These are phyloP conservation scores for Pyrenochaeta sp. DNA, from an alignment of 2,329 filamentous ascomycete species.

Conservation along the genomic window DNA sequence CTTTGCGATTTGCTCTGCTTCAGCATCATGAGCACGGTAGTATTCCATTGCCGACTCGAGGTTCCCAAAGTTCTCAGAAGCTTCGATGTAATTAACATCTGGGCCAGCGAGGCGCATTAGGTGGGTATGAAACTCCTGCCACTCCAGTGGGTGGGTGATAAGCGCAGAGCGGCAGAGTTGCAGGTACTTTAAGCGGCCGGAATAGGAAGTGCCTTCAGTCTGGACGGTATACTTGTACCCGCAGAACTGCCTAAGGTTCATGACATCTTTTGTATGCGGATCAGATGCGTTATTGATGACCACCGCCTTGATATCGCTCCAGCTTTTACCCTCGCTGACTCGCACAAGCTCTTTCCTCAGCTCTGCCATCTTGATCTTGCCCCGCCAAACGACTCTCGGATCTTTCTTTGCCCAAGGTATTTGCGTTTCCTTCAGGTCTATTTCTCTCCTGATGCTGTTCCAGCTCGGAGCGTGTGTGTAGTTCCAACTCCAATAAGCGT, in stretches of 20 bases:
- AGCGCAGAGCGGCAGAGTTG: constrained; percentile 57
- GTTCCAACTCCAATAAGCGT: constrained; percentile 48
- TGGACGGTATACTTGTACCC: constrained; percentile 63
- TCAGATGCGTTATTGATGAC: constrained; percentile 45
- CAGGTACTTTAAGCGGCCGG: constrained; percentile 62
- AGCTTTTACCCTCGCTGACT: constrained; percentile 38
- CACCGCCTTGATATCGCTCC: constrained; percentile 46
- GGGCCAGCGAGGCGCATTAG: constrained; percentile 42
- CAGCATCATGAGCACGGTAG: constrained; percentile 35
- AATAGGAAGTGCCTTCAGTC: constrained; percentile 63
- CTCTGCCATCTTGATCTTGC: constrained; percentile 45
- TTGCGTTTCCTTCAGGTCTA: constrained; percentile 30
- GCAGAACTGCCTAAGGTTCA: constrained; percentile 45
- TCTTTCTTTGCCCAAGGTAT: constrained; percentile 42
- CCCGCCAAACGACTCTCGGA: constrained; percentile 42
- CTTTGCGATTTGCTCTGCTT: constrained; percentile 39
- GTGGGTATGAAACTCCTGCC: constrained; percentile 48
- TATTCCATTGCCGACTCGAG: constrained; percentile 46
- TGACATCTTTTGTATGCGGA: constrained; percentile 42
- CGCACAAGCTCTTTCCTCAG: constrained; percentile 39
- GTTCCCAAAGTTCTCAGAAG: constrained; percentile 41
- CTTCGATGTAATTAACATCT: constrained; percentile 45
- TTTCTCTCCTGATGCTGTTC: constrained; percentile 44
- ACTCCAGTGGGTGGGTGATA: constrained; percentile 43
- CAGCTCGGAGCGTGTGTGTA: constrained; percentile 46